These are phyloP conservation scores for Poa annua DNA, from an alignment of 176 grass and related monocot species.

Conservation along the genomic window DNA sequence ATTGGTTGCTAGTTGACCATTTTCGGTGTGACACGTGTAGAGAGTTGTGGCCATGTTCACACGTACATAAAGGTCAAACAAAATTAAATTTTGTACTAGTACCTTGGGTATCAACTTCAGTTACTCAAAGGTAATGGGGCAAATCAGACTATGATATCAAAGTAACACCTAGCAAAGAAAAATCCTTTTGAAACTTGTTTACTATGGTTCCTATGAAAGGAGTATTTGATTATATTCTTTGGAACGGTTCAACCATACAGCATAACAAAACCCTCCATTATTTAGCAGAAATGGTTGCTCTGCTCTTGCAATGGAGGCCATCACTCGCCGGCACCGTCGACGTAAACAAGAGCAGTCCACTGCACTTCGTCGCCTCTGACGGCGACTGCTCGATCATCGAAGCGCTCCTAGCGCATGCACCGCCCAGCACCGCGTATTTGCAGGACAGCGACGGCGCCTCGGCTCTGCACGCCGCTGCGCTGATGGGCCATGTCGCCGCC, in stretches of 20 bases:
- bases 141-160: background rate
- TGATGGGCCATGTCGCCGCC: constrained; percentile 37
- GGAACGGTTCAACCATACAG: background rate
- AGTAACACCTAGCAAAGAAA: too few relatives aligned
- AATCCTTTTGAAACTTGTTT: too few relatives aligned
- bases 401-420: constrained; percentile 13
- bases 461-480: constrained; percentile 37
- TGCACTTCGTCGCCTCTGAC: constrained; percentile 46
- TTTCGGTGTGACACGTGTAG: background rate
- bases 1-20: background rate
- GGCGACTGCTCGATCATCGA: constrained; percentile 33
- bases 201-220: too few relatives aligned
- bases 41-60: background rate
- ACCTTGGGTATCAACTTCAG: background rate
- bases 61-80: background rate
- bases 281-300: constrained; percentile 40
- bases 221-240: too few relatives aligned
- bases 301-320: constrained; percentile 50
- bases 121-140: too few relatives aligned
- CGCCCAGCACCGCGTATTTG: constrained; percentile 21
- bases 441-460: constrained; percentile 36
- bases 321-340: constrained; percentile 21
- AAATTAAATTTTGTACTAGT: background rate
- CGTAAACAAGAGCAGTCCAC: constrained; percentile 30
- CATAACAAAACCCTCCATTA: background rate